Conservation (phyloP, 2,329 filamentous ascomycete genomes). For the Aplosporella prunicola region DNA sequence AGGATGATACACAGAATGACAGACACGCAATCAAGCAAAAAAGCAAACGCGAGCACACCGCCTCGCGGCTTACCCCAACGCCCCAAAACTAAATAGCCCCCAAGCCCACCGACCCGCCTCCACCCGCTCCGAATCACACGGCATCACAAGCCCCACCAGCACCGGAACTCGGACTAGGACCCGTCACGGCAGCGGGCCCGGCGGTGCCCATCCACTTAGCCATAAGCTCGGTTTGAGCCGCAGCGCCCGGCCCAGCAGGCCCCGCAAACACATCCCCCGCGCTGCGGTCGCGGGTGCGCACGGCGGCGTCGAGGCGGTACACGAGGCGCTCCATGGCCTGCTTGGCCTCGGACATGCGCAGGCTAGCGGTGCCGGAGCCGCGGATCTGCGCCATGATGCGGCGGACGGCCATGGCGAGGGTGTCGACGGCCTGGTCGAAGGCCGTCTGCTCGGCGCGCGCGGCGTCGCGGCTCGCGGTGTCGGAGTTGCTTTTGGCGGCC, state of each 20-base stretch:
- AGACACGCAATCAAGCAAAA: too few relatives aligned
- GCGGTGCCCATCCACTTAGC: not conserved
- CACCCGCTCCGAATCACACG: too few relatives aligned
- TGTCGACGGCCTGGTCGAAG: slow-evolving; percentile 67
- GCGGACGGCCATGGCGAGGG: slow-evolving; percentile 40
- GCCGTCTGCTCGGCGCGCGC: slow-evolving; percentile 27
- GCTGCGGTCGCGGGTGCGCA: slow-evolving; percentile 9
- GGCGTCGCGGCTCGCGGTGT: not conserved
- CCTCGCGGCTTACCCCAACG: too few relatives aligned
- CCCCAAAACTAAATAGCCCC: too few relatives aligned
- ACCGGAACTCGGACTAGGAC: too few relatives aligned
- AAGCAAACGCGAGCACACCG: too few relatives aligned
- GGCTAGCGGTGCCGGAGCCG: slow-evolving; percentile 41
- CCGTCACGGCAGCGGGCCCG: too few relatives aligned
- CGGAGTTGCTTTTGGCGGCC: slow-evolving; percentile 15
- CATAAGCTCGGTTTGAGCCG: not conserved
- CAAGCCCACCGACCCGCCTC: too few relatives aligned
- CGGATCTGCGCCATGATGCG: slow-evolving; percentile 39
- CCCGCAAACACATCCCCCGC: slow-evolving; percentile 2
- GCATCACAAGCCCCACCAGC: too few relatives aligned
- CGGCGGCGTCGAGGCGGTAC: slow-evolving; percentile 52
- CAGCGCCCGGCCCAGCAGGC: not conserved
- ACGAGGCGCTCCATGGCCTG: slow-evolving; percentile 64
- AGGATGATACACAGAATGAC: too few relatives aligned
- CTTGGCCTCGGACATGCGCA: slow-evolving; percentile 69